Conservation (phyloP, 2,329 filamentous ascomycete genomes). For the Aspergillus sp. region DNA sequence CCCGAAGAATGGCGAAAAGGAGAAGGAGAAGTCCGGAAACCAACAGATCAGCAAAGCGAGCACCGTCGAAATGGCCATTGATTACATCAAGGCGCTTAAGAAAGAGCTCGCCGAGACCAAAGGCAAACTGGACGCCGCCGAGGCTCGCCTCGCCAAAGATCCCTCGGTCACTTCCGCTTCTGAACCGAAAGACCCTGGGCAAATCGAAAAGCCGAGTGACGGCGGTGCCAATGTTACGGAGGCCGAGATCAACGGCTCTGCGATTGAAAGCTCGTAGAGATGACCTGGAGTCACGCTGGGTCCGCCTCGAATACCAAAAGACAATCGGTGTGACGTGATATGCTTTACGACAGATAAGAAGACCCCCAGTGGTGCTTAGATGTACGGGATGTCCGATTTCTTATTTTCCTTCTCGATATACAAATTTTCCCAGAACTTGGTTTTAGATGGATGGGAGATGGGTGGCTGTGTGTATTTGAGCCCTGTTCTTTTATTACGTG, state of each 20-base stretch:
- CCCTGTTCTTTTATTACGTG: background rate
- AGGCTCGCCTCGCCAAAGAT: constrained; percentile 54
- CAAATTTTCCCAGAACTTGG: background rate
- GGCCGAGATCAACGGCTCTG: background rate
- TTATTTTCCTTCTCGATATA: background rate
- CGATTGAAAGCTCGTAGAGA: background rate
- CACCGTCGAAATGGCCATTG: constrained; percentile 95
- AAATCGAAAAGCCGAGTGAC: background rate
- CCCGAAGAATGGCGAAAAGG: constrained; percentile 40
- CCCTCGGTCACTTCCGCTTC: background rate
- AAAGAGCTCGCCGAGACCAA: constrained; percentile 68
- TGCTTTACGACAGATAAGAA: constrained; percentile 9
- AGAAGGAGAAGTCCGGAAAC: constrained; percentile 48
- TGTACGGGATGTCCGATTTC: background rate
- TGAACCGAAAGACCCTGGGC: background rate
- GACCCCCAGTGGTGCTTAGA: background rate
- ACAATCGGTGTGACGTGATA: constrained; percentile 5
- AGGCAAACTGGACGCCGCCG: constrained; percentile 62
- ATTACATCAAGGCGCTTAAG: constrained; percentile 86
- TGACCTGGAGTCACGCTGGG: background rate
- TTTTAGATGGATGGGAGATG: background rate
- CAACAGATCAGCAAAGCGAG: constrained; percentile 87
- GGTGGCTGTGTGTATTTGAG: background rate
- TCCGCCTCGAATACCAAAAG: background rate
- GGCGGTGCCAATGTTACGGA: background rate